These are phyloP conservation scores for Eucalyptus regnans DNA, from an alignment of 345 rosid genomes.

Conservation along the genomic window DNA sequence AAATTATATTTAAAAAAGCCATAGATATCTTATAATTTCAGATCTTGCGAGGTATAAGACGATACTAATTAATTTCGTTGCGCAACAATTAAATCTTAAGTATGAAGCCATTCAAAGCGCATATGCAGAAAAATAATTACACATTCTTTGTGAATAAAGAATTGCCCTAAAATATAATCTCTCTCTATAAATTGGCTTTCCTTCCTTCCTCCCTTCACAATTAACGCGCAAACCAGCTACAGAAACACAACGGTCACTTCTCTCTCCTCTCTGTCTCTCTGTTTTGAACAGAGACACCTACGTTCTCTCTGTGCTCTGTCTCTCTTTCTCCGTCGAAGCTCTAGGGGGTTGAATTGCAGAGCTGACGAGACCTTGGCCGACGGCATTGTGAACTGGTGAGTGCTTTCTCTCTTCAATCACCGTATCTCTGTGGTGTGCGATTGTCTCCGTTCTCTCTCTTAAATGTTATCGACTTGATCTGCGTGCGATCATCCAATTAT, in stretches of 20 bases:
- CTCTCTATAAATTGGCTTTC: neutral
- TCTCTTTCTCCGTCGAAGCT: neutral
- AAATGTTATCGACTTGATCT: neutral
- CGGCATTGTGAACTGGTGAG: neutral
- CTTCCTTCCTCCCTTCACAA: neutral
- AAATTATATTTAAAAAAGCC: too few species aligned
- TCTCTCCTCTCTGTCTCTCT: neutral
- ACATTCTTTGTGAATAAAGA: neutral
- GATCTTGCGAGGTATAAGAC: neutral
- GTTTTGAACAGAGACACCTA: neutral
- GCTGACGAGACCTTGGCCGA: neutral
- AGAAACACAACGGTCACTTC: neutral
- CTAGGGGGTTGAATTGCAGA: neutral
- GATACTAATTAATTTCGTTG: too few species aligned
- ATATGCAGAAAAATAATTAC: neutral
- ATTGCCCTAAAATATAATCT: neutral
- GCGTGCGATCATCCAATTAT: neutral
- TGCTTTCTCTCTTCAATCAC: neutral
- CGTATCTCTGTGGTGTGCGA: neutral
- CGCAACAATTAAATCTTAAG: too few species aligned
- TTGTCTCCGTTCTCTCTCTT: neutral
- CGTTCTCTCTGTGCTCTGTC: neutral
- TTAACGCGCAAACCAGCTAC: neutral
- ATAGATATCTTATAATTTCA: neutral
- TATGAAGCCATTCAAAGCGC: neutral